A percentile compares a stretch with the other conserved stretches of the same genome.
Evolutionary conservation across 495 filamentous ascomycete genomes (phyloP).

Genomic region (Penicillium verhagenii): DNA sequence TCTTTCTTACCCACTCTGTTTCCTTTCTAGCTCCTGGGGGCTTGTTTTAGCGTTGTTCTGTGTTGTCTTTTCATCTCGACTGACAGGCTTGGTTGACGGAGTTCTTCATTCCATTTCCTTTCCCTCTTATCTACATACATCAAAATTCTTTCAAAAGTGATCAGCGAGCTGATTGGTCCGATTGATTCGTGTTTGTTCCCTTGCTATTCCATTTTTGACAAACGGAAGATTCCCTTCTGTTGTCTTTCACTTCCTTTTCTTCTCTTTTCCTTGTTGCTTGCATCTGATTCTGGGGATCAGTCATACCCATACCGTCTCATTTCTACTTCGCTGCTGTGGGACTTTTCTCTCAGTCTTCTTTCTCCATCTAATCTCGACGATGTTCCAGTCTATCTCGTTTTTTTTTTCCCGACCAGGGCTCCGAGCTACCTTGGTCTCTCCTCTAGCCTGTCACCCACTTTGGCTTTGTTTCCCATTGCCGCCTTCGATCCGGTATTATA

Average conservation of each 20-base stretch:
- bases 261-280: conserved; percentile 15
- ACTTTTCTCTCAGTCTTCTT: conserved; percentile 7
- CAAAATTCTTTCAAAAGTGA: conserved; percentile 29
- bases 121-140: conserved; percentile 11
- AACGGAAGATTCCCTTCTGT: neutral
- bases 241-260: conserved; percentile 6
- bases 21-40: conserved; percentile 24
- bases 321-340: conserved; percentile 4
- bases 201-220: conserved; percentile 7
- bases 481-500: conserved; percentile 7
- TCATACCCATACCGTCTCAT: conserved; percentile 26
- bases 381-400: conserved; percentile 4
- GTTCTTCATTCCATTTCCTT: conserved; percentile 23
- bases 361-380: conserved; percentile 13
- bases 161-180: conserved; percentile 21
- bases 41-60: conserved; percentile 35
- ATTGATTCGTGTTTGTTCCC: conserved; percentile 17
- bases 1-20: conserved; percentile 4
- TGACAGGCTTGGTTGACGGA: conserved; percentile 36
- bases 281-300: conserved; percentile 30
- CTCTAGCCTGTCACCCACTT: conserved; percentile 4
- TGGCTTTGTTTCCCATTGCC: conserved; percentile 9
- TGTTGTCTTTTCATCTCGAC: conserved; percentile 26
- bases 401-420: conserved; percentile 25
- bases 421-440: conserved; percentile 23